Evolutionary conservation across 495 filamentous ascomycete species (phyloP).

Genomic region (Astrothelium subdiscretum): DNA sequence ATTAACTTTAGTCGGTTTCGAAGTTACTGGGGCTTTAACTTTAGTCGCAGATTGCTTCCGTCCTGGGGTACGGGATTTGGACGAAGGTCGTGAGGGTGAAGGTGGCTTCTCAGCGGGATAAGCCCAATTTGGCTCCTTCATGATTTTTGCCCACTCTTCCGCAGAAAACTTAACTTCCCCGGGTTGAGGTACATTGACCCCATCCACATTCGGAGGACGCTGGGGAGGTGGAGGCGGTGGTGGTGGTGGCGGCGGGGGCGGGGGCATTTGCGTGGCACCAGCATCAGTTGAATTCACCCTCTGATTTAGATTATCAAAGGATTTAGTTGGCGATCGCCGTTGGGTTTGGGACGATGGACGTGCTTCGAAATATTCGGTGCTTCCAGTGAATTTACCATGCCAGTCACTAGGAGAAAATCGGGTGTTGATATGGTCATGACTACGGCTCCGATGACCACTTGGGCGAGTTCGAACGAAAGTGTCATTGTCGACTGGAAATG

Average conservation of each 20-base stretch:
- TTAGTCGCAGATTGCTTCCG: conserved; percentile 10
- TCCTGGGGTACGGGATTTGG: conserved; percentile 6
- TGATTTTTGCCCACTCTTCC: conserved; percentile 54
- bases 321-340: conserved; percentile 7
- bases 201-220: conserved; percentile 13
- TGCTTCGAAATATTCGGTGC: conserved; percentile 40
- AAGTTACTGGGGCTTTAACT: not conserved
- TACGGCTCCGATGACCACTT: conserved; percentile 39
- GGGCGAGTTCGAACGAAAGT: conserved; percentile 27
- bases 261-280: not conserved
- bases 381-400: conserved; percentile 41
- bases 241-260: conserved; percentile 9
- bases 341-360: conserved; percentile 1
- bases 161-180: conserved; percentile 45
- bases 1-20: not conserved
- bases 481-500: conserved; percentile 23
- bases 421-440: conserved; percentile 66
- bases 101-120: conserved; percentile 12
- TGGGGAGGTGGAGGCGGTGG: conserved; percentile 5
- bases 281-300: not conserved
- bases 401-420: conserved; percentile 53
- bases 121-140: conserved; percentile 49
- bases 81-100: conserved; percentile 8
- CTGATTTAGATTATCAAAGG: not conserved
- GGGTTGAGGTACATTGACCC: conserved; percentile 19